Conservation (phyloP, 2,329 filamentous ascomycete genomes). For the Botrytis aclada region DNA sequence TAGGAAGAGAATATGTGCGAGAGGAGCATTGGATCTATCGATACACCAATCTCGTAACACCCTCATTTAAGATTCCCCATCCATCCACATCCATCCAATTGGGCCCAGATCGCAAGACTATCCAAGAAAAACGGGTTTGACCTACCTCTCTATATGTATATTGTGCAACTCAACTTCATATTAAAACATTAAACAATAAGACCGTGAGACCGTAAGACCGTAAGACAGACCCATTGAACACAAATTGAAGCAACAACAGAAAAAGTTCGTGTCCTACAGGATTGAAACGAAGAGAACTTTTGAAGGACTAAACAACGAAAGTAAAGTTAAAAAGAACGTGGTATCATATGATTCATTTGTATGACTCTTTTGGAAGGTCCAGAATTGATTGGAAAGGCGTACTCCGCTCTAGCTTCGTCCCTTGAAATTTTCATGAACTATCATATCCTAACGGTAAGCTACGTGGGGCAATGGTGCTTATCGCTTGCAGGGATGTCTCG, state of each 20-base stretch:
- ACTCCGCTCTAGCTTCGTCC: neutral
- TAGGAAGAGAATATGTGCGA: neutral
- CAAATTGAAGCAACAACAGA: neutral
- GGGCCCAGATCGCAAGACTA: neutral
- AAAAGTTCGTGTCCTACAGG: neutral
- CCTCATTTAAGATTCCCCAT: neutral
- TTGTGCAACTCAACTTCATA: conserved; percentile 3
- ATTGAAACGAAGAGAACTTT: neutral
- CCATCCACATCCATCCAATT: neutral
- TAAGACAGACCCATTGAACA: neutral
- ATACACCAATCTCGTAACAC: neutral
- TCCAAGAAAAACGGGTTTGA: neutral
- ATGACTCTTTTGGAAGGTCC: conserved; percentile 6
- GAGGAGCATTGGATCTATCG: neutral
- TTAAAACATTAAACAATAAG: conserved; percentile 4
- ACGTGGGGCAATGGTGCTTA: neutral
- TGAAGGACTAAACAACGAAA: neutral
- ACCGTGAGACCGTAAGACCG: neutral
- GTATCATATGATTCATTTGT: neutral
- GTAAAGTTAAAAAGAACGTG: neutral
- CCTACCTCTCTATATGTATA: neutral
- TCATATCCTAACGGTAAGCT: neutral
- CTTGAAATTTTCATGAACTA: neutral
- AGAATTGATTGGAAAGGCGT: neutral
- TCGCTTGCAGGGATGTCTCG: neutral